These are phyloP conservation scores for Annulohypoxylon maeteangense DNA, from an alignment of 495 filamentous ascomycete genomes.

Conservation along the genomic window DNA sequence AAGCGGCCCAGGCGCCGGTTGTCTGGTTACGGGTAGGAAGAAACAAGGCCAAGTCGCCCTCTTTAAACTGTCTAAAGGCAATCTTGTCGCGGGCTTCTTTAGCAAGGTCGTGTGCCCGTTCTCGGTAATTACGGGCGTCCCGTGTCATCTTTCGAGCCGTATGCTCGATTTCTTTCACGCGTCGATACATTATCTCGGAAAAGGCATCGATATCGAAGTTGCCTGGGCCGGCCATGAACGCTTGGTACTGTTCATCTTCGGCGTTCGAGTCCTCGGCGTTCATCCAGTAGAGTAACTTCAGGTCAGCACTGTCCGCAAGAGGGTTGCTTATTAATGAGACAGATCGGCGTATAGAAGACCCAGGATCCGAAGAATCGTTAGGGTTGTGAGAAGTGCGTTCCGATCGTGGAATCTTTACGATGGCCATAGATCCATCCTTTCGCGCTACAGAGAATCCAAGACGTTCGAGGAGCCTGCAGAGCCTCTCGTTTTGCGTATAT, in stretches of 20 bases:
- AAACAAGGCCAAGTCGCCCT: constrained; percentile 95
- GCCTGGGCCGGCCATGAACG: constrained; percentile 74
- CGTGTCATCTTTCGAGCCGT: constrained; percentile 90
- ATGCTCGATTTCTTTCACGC: constrained; percentile 88
- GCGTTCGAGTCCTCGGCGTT: constrained; percentile 69
- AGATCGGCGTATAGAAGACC: constrained; percentile 67
- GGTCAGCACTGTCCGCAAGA: constrained; percentile 63
- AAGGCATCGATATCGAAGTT: constrained; percentile 85
- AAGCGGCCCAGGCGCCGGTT: constrained; percentile 95
- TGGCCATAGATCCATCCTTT: constrained; percentile 75
- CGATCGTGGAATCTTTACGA: constrained; percentile 79
- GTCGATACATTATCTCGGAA: constrained; percentile 81
- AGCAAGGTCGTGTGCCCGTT: constrained; percentile 84
- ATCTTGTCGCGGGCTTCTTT: constrained; percentile 96
- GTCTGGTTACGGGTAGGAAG: constrained; percentile 93
- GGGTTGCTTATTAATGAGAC: constrained; percentile 54
- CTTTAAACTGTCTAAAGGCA: constrained; percentile 95
- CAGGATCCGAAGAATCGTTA: constrained; percentile 69
- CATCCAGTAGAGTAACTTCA: constrained; percentile 81
- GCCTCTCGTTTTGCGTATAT: constrained; percentile 78
- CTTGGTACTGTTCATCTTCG: constrained; percentile 75
- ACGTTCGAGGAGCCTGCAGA: constrained; percentile 81
- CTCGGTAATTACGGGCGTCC: constrained; percentile 85
- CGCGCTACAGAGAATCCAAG: constrained; percentile 83
- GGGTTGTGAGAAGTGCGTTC: constrained; percentile 62